Conservation (phyloP, 306 rosid species). For the Rosa persica region DNA sequence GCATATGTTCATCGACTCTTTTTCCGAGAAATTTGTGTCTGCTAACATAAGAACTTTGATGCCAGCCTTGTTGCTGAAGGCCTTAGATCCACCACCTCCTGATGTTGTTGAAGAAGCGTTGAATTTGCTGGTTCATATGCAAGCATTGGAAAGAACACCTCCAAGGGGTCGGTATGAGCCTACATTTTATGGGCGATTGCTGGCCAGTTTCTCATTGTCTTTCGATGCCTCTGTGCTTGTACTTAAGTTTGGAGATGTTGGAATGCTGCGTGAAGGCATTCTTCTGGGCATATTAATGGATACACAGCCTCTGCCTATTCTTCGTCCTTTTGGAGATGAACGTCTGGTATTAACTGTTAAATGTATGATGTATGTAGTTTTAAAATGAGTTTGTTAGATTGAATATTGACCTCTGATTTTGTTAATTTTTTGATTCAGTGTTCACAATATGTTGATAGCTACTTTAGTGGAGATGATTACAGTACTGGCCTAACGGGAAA, state of each 20-base stretch:
- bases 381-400: slow-evolving; percentile 25
- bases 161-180: slow-evolving; percentile 77
- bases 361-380: slow-evolving; percentile 22
- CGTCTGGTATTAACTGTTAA: slow-evolving; percentile 49
- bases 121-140: slow-evolving; percentile 59
- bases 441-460: slow-evolving; percentile 41
- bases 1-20: not conserved
- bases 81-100: slow-evolving; percentile 70
- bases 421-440: slow-evolving; percentile 39
- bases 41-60: slow-evolving; percentile 25
- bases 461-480: slow-evolving; percentile 43
- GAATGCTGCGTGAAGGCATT: slow-evolving; percentile 87
- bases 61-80: slow-evolving; percentile 74
- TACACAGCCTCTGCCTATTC: slow-evolving; percentile 73
- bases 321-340: slow-evolving; percentile 82
- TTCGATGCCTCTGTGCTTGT: slow-evolving; percentile 75
- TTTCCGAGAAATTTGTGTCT: not conserved
- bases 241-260: slow-evolving; percentile 77
- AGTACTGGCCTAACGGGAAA: slow-evolving; percentile 39
- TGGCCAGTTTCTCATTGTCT: slow-evolving; percentile 76
- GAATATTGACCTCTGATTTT: slow-evolving; percentile 20
- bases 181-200: slow-evolving; percentile 75
- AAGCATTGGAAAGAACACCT: slow-evolving; percentile 51
- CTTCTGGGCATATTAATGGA: slow-evolving; percentile 82
- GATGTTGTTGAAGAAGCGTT: slow-evolving; percentile 75